Evolutionary conservation across 805 yeast genomes (phyloP).

Genomic region (Candida tibetensis): DNA sequence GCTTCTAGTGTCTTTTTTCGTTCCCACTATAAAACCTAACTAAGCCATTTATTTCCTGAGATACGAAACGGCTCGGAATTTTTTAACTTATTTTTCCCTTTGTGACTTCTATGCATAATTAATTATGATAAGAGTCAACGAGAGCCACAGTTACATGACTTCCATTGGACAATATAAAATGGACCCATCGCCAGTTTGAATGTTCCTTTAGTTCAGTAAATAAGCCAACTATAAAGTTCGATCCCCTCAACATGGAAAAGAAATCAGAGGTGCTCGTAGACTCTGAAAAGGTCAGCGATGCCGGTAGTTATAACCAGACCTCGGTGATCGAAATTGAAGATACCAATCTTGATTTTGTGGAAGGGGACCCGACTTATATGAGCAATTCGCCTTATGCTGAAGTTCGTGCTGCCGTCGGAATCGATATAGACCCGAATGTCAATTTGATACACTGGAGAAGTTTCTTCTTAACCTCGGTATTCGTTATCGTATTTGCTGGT

Average conservation of each 20-base stretch:
- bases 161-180: too few species aligned
- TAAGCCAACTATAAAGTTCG: too few species aligned
- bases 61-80: too few species aligned
- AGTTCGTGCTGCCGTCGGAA: constrained; percentile 21
- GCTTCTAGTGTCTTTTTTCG: too few species aligned
- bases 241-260: too few species aligned
- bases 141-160: constrained; percentile 1
- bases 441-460: constrained; percentile 20
- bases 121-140: not conserved
- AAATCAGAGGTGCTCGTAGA: constrained; percentile 3
- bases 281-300: constrained; percentile 4
- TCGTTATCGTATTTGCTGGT: constrained; percentile 25
- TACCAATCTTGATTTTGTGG: constrained; percentile 10
- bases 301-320: constrained; percentile 13
- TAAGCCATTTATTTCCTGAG: too few species aligned
- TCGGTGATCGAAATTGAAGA: constrained; percentile 11
- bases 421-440: constrained; percentile 16
- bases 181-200: too few species aligned
- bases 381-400: constrained; percentile 21
- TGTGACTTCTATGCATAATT: not conserved
- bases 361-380: constrained; percentile 15
- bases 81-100: constrained; percentile 1
- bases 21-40: too few species aligned
- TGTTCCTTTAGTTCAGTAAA: too few species aligned
- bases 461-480: constrained; percentile 18